Evolutionary conservation across 2,329 filamentous ascomycete species (phyloP).

Genomic region (Penicillium occitanis): DNA sequence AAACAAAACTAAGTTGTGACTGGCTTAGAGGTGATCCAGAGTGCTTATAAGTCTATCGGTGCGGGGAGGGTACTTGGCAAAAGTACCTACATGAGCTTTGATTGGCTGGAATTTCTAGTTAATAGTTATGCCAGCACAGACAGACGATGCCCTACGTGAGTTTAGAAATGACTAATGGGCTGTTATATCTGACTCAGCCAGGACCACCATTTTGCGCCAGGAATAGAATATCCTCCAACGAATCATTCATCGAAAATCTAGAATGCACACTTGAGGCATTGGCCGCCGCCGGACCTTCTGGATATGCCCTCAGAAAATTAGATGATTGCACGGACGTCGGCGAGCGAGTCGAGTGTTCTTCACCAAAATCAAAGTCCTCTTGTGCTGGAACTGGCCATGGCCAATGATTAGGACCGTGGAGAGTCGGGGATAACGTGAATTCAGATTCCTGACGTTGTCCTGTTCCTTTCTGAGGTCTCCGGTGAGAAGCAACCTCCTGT

Average conservation of each 20-base stretch:
- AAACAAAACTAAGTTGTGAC: too few relatives aligned
- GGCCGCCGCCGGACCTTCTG: not conserved
- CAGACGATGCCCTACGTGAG: too few relatives aligned
- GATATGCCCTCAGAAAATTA: not conserved
- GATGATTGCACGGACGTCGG: not conserved
- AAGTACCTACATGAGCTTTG: too few relatives aligned
- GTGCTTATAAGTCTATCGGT: too few relatives aligned
- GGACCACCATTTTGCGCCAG: not conserved
- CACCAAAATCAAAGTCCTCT: not conserved
- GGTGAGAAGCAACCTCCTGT: not conserved
- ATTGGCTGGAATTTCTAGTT: too few relatives aligned
- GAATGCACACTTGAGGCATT: not conserved
- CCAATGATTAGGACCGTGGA: not conserved
- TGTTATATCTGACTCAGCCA: too few relatives aligned
- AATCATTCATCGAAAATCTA: not conserved
- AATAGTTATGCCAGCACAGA: too few relatives aligned
- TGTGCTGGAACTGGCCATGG: not conserved
- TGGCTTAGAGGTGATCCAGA: too few relatives aligned
- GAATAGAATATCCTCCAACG: not conserved
- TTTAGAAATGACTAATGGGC: too few relatives aligned
- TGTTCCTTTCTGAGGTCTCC: not conserved
- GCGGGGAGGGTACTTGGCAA: too few relatives aligned
- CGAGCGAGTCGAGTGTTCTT: not conserved
- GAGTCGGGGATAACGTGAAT: not conserved
- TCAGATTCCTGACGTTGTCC: not conserved